Evolutionary conservation across 23 red algal genomes (phyloP).

Genomic region (Agarophyton chilense): DNA sequence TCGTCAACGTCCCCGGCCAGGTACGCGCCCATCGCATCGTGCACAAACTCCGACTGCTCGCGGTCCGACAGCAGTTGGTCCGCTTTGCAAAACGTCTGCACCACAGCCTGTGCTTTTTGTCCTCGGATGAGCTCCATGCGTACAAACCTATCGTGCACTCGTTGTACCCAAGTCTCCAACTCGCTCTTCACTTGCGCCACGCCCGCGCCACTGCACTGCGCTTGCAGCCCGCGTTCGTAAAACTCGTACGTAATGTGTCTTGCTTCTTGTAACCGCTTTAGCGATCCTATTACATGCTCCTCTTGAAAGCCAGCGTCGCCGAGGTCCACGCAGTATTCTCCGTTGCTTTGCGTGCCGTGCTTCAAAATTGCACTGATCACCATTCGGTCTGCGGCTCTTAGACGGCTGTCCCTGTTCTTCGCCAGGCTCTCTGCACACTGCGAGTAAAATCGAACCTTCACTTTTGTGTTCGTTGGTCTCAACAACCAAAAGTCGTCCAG

Average conservation of each 20-base stretch:
- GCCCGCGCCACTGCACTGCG: neutral
- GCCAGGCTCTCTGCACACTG: neutral
- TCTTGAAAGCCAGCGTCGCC: neutral
- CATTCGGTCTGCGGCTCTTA: neutral
- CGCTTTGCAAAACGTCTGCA: neutral
- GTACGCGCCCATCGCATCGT: neutral
- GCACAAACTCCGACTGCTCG: constrained; percentile 30
- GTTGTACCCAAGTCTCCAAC: neutral
- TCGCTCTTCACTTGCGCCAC: neutral
- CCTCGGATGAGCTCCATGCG: neutral
- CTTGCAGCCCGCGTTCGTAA: neutral
- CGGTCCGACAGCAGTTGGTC: constrained; percentile 25
- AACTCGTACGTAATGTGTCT: constrained; percentile 7
- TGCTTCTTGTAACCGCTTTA: neutral
- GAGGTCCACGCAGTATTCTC: neutral
- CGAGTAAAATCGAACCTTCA: constrained; percentile 31
- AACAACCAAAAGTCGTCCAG: neutral
- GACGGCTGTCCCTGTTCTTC: neutral
- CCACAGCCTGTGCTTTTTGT: neutral
- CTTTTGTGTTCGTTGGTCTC: neutral
- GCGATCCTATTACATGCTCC: constrained; percentile 1
- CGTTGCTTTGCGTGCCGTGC: neutral
- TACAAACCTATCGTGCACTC: neutral
- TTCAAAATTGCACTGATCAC: neutral
- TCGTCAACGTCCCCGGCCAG: neutral